Percentiles rank a stretch among this genome's conserved stretches.
These are phyloP conservation scores for Crithidia expoeki DNA, from an alignment of 208 protist species.

Conservation along the genomic window DNA sequence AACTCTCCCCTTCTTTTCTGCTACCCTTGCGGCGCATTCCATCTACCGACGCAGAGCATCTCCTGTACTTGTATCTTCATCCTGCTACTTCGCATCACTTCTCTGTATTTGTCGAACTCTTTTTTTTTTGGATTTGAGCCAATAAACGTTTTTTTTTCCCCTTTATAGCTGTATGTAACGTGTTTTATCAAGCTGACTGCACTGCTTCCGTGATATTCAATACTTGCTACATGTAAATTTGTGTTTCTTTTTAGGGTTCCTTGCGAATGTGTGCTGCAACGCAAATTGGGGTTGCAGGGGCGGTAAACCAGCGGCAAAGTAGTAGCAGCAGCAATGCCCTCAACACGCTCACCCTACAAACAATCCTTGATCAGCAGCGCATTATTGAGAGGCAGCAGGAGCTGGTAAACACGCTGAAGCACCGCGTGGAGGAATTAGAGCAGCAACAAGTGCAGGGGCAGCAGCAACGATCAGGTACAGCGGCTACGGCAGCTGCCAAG, in stretches of 20 bases:
- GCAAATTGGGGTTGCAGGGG: neutral
- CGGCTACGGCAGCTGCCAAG: neutral
- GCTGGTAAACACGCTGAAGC: conserved; percentile 55
- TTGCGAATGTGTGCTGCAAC: neutral
- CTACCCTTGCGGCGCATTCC: too few species aligned
- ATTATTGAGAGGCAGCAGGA: conserved; percentile 68
- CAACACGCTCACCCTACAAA: conserved; percentile 55
- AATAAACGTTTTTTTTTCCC: neutral
- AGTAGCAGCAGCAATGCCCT: neutral
- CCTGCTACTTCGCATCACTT: neutral
- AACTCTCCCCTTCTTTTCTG: too few species aligned
- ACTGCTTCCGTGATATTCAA: too few species aligned
- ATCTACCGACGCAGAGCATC: too few species aligned
- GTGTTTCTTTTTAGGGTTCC: neutral
- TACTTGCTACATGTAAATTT: too few species aligned
- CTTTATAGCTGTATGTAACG: neutral
- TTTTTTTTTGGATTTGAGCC: too few species aligned
- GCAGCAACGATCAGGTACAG: neutral
- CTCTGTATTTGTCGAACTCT: too few species aligned
- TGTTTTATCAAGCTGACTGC: too few species aligned
- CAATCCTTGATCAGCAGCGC: conserved; percentile 74
- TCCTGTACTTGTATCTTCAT: too few species aligned
- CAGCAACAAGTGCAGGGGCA: conserved; percentile 9
- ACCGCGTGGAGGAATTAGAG: conserved; percentile 40
- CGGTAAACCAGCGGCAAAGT: neutral